Percentiles rank a stretch among this genome's conserved stretches.
Evolutionary conservation across 305 asterid genomes (phyloP).

Genomic region (Solanum hybrid): DNA sequence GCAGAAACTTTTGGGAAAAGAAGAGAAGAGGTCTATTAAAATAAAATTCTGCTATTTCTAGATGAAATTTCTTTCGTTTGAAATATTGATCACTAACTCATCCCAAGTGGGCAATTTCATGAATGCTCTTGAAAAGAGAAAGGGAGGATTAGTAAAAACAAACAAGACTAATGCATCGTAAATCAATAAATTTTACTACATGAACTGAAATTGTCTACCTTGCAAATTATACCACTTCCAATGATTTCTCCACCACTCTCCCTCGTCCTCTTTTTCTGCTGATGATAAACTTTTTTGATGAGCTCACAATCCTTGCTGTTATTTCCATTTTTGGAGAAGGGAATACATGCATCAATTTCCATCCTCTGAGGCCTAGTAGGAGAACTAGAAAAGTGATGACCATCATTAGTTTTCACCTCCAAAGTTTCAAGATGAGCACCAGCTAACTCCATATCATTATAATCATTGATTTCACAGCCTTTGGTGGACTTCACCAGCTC

Average conservation of each 20-base stretch:
- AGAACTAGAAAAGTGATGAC: neutral
- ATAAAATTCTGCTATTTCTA: neutral
- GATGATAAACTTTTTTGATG: neutral
- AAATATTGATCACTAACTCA: neutral
- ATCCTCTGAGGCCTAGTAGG: neutral
- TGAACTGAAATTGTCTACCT: neutral
- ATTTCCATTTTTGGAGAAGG: neutral
- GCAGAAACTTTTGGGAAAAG: neutral
- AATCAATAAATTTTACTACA: neutral
- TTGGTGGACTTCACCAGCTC: neutral
- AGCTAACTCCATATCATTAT: neutral
- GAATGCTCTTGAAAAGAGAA: neutral
- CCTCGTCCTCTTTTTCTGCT: neutral
- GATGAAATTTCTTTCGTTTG: neutral
- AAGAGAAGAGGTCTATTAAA: neutral
- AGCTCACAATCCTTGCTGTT: neutral
- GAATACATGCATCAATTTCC: neutral
- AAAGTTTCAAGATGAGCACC: neutral
- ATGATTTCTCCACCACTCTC: neutral
- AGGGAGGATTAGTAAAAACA: neutral
- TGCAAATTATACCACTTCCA: neutral
- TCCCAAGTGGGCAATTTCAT: neutral
- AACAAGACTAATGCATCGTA: neutral
- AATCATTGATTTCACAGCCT: neutral
- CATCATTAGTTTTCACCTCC: conserved; percentile 4